A percentile compares a stretch with the other conserved stretches of the same genome.
Conservation (phyloP, 768 basidiomycete species). For the Termitomyces sp. region DNA sequence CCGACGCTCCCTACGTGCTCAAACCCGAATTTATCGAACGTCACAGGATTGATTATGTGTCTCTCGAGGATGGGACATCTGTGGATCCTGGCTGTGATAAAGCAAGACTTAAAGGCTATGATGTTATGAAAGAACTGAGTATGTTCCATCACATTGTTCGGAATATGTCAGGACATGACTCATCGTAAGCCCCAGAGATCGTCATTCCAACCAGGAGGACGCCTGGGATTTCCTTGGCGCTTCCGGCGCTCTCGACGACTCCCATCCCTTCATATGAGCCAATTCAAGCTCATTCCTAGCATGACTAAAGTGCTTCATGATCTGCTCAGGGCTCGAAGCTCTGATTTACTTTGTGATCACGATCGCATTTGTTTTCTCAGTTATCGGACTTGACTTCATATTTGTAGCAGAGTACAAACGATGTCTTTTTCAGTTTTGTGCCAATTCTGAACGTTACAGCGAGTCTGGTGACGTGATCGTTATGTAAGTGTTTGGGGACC, state of each 20-base stretch:
- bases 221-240: neutral
- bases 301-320: neutral
- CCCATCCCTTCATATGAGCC: neutral
- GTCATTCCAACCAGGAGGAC: slow-evolving; percentile 13
- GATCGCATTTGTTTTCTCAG: neutral
- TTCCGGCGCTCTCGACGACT: neutral
- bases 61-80: slow-evolving; percentile 93
- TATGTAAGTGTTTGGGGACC: slow-evolving; percentile 9
- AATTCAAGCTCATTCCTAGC: slow-evolving; percentile 1
- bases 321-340: neutral
- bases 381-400: neutral
- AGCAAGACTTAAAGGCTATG: slow-evolving; percentile 12
- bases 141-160: neutral
- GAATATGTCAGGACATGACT: neutral
- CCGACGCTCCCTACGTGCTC: slow-evolving; percentile 88
- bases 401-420: neutral
- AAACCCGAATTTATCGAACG: slow-evolving; percentile 76
- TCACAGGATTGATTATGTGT: slow-evolving; percentile 91
- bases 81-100: slow-evolving; percentile 60
- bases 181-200: slow-evolving; percentile 1
- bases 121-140: slow-evolving; percentile 11
- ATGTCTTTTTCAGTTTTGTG: neutral
- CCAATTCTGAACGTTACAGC: too few relatives aligned
- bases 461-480: neutral
- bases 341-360: neutral